Evolutionary conservation across 148 eudicot species (phyloP).

Genomic region (Rhododendron ovatum): DNA sequence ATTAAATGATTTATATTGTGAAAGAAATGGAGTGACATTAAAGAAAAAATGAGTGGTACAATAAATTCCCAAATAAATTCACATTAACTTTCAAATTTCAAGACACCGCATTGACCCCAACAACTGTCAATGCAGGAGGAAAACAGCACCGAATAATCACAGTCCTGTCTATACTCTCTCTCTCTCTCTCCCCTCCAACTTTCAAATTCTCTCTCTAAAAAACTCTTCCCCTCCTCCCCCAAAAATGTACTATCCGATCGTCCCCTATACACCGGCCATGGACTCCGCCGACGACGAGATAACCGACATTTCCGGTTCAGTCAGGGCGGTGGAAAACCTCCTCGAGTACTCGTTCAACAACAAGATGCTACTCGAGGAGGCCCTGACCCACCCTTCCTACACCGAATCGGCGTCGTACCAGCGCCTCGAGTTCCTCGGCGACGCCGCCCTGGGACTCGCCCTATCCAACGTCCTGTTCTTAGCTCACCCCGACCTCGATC

Average conservation of each 20-base stretch:
- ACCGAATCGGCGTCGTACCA: conserved; percentile 48
- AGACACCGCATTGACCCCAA: too few relatives aligned
- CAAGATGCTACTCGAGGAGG: conserved; percentile 21
- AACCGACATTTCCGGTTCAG: conserved; percentile 11
- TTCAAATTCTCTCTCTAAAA: neutral
- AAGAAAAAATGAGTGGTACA: too few relatives aligned
- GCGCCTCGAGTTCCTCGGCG: conserved; percentile 86
- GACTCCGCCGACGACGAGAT: neutral
- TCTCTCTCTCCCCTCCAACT: neutral
- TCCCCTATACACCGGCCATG: neutral
- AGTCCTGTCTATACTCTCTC: neutral
- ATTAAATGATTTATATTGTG: too few relatives aligned
- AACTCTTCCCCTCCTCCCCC: too few relatives aligned
- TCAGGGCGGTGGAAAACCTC: conserved; percentile 43
- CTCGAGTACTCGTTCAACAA: conserved; percentile 49
- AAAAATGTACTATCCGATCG: neutral
- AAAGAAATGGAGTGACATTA: too few relatives aligned
- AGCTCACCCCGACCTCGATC: conserved; percentile 50
- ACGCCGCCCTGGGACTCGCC: conserved; percentile 60
- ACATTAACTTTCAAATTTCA: too few relatives aligned
- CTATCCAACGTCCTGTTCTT: conserved; percentile 41
- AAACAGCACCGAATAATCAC: neutral
- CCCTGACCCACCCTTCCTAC: conserved; percentile 69
- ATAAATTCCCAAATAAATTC: too few relatives aligned
- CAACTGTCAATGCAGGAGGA: neutral